Evolutionary conservation across 1,284 basidiomycete genomes (phyloP), one percentile per base, ranked within the genome.

Genomic region (Xerocomus cyaneibrunnescens): DNA sequence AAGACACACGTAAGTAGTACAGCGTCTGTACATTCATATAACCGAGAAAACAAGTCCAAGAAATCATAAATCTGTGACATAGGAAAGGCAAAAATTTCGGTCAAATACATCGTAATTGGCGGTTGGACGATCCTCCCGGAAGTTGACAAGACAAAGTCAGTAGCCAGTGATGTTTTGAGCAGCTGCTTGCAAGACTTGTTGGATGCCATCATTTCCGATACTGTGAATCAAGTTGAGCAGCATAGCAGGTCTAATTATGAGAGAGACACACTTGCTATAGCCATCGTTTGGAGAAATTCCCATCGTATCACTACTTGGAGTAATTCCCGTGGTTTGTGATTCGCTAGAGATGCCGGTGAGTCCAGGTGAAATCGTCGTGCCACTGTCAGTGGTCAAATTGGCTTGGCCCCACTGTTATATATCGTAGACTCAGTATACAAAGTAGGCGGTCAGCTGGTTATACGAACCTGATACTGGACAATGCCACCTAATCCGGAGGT

Each of bases 211-310:
- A 19, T 68, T 67, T 17, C 62, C 52, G 17, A 50, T 62, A 23
- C 64, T 66, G 37, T 21, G 13, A 45, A 56, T 41, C 32, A 38
- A 45, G 14, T 19, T 59, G 22, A 59, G 56, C 25, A 27, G 32
- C 34, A 23, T 7, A 17, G 19, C 30, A 28, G 12, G 16, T 43
- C n/a, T 27, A 13, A 25, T 48, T 12, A 31, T 7, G 22, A 21
- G 27, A 39, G 44, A 48, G 42, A 32, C 72, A 39, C 39, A 73
- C 69, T 57, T 64, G 47, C 62, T 62, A 62, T 87, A 87, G 61
- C 84, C 84, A 65, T 87, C 84, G 55, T 85, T 81, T 25, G 85
- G 85, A 4, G 83, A 82, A 21, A 67, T 44, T 14, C 76, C 78
- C 7, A 76, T 74, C 22, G 66, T 62, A 71, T 71, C 30, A 57